These are phyloP conservation scores for Microdochium paspali DNA, from an alignment of 2,329 filamentous ascomycete genomes.

Conservation along the genomic window DNA sequence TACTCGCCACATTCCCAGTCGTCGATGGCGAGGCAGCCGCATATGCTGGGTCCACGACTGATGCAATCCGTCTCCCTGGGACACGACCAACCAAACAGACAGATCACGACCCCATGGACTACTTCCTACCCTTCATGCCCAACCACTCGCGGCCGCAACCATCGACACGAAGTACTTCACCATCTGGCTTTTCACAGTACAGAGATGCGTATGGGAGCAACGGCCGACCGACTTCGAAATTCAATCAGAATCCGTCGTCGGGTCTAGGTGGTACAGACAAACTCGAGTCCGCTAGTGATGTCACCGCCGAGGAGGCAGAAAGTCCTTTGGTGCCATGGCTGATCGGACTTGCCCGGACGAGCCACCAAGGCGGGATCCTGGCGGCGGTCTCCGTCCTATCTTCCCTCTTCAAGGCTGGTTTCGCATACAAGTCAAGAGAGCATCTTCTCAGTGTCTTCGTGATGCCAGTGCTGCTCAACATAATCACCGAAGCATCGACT, in stretches of 20 bases:
- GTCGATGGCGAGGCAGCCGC: conserved; percentile 40
- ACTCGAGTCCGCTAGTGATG: conserved; percentile 14
- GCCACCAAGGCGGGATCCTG: conserved; percentile 48
- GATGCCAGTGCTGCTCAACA: conserved; percentile 58
- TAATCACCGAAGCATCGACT: conserved; percentile 46
- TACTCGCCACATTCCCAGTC: conserved; percentile 59
- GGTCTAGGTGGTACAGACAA: conserved; percentile 7
- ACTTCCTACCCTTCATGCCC: conserved; percentile 49
- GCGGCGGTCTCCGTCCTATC: conserved; percentile 63
- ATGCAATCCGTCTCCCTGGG: conserved; percentile 42
- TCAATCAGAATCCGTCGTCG: conserved; percentile 15
- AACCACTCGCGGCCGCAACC: conserved; percentile 21
- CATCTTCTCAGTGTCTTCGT: conserved; percentile 56
- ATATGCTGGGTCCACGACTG: conserved; percentile 39
- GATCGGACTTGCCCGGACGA: conserved; percentile 51
- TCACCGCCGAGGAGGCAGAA: conserved; percentile 50
- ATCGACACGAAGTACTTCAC: conserved; percentile 37
- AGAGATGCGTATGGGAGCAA: conserved; percentile 22
- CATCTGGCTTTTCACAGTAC: conserved; percentile 33
- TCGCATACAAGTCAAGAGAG: conserved; percentile 56
- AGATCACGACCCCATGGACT: conserved; percentile 49
- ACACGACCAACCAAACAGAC: conserved; percentile 34
- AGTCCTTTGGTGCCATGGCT: conserved; percentile 67
- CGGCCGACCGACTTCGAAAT: conserved; percentile 15
- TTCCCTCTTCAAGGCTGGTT: conserved; percentile 57